phyloP scores from a whole-genome alignment of 2,329 filamentous ascomycete genomes.

The Albifimbria verrucaria region DNA sequence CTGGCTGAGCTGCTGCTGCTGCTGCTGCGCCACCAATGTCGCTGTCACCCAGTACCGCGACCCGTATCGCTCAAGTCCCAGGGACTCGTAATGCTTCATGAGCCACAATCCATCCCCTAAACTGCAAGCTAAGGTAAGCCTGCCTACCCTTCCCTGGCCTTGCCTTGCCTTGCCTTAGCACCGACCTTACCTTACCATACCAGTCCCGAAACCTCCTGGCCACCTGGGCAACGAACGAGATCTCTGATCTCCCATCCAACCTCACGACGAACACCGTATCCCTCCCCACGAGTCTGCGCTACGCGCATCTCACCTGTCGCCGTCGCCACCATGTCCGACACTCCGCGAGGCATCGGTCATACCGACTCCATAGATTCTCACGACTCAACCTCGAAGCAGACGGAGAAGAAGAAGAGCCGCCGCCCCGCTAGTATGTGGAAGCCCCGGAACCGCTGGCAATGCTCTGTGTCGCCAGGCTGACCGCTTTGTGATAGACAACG shows the following conservation, averaged over 20 bases:
- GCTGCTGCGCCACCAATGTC: background rate
- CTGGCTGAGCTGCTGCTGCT: background rate
- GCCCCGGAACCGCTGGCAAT: slow-evolving; percentile 4
- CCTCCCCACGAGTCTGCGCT: slow-evolving; percentile 9
- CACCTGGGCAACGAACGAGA: slow-evolving; percentile 12
- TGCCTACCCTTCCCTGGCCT: no score
- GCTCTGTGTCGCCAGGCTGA: slow-evolving; percentile 14
- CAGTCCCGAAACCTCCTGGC: slow-evolving; percentile 1
- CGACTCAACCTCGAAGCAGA: slow-evolving; percentile 46
- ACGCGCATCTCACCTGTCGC: slow-evolving; percentile 15
- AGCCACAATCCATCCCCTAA: slow-evolving; percentile 15
- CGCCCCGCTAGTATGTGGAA: slow-evolving; percentile 77
- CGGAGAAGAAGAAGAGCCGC: slow-evolving; percentile 85
- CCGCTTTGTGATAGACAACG: slow-evolving; percentile 66
- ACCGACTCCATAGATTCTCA: slow-evolving; percentile 51
- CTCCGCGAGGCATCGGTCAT: slow-evolving; percentile 39
- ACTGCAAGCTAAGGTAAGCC: slow-evolving; percentile 9
- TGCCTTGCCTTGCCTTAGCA: no score
- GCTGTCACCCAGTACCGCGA: background rate
- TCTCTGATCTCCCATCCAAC: slow-evolving; percentile 8
- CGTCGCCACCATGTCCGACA: slow-evolving; percentile 44
- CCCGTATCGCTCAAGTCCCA: no score
- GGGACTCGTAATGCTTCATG: slow-evolving; percentile 18
- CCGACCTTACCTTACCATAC: slow-evolving; percentile 5
- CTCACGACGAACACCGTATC: slow-evolving; percentile 3